phyloP scores from a whole-genome alignment of 2,329 filamentous ascomycete species.

The Blastomyces gilchristii region DNA sequence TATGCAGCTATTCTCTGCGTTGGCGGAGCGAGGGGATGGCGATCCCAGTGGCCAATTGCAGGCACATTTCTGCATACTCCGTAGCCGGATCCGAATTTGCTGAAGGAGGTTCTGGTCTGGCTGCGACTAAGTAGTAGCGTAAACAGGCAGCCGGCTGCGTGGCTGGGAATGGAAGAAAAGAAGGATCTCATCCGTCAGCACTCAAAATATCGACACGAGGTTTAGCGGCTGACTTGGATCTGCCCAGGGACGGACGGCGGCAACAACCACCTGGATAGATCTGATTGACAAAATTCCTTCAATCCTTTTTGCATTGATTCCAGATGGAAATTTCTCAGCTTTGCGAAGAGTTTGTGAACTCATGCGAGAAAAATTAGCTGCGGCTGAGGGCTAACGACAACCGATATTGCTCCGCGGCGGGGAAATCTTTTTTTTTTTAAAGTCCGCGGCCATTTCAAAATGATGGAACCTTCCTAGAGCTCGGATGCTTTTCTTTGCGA shows the following conservation, averaged over 20 bases:
- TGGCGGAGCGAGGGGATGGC: background rate
- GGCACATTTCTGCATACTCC: background rate
- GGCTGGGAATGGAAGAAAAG: background rate
- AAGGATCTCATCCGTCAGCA: conserved; percentile 6
- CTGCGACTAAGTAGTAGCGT: background rate
- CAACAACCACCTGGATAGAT: background rate
- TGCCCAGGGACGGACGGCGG: background rate
- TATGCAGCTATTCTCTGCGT: background rate
- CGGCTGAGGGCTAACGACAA: background rate
- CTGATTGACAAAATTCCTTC: background rate
- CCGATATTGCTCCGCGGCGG: background rate
- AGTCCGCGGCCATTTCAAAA: background rate
- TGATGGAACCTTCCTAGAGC: background rate
- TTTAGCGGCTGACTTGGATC: background rate
- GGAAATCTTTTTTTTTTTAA: background rate
- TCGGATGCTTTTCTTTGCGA: background rate
- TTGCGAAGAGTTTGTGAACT: background rate
- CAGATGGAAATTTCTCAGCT: background rate
- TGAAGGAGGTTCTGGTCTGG: background rate
- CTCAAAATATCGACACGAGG: conserved; percentile 1
- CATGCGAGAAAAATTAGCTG: background rate
- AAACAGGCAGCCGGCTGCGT: background rate
- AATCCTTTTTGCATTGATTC: background rate
- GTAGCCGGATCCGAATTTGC: background rate
- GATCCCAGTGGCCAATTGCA: background rate